Evolutionary conservation across 169 alveolate genomes (phyloP).

Genomic region (Cryptosporidium baileyi): DNA sequence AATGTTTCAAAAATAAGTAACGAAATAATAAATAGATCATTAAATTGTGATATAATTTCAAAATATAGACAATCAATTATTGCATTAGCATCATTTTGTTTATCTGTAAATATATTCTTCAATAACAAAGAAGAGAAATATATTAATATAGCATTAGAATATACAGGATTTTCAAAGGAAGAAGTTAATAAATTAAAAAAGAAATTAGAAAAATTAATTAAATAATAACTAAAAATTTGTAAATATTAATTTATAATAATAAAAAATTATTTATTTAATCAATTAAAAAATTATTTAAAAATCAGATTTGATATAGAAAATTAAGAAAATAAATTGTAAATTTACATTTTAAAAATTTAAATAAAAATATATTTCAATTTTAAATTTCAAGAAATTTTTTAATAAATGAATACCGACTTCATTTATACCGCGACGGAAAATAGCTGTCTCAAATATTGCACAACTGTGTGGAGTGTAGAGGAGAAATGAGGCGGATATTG

Average conservation of each 20-base stretch:
- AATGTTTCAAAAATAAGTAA: not conserved
- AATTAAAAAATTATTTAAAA: too few species aligned
- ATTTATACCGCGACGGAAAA: not conserved
- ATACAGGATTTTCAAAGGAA: not conserved
- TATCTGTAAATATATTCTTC: not conserved
- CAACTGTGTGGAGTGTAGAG: constrained; percentile 61
- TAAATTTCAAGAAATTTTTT: too few species aligned
- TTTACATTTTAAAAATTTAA: too few species aligned
- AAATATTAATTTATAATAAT: too few species aligned
- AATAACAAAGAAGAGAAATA: not conserved
- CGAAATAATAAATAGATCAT: not conserved
- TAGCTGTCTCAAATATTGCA: constrained; percentile 51
- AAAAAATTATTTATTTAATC: too few species aligned
- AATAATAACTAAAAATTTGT: too few species aligned
- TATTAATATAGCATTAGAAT: not conserved
- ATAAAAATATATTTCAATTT: too few species aligned
- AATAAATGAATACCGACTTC: not conserved
- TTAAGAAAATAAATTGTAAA: too few species aligned
- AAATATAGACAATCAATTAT: constrained; percentile 10
- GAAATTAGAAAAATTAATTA: not conserved
- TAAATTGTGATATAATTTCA: not conserved
- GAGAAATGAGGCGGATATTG: constrained; percentile 57
- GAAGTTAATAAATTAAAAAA: not conserved
- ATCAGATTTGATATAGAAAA: too few species aligned
- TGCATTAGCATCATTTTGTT: not conserved